phyloP scores from a whole-genome alignment of 805 yeast genomes.

The Barnettozyma vustinii region DNA sequence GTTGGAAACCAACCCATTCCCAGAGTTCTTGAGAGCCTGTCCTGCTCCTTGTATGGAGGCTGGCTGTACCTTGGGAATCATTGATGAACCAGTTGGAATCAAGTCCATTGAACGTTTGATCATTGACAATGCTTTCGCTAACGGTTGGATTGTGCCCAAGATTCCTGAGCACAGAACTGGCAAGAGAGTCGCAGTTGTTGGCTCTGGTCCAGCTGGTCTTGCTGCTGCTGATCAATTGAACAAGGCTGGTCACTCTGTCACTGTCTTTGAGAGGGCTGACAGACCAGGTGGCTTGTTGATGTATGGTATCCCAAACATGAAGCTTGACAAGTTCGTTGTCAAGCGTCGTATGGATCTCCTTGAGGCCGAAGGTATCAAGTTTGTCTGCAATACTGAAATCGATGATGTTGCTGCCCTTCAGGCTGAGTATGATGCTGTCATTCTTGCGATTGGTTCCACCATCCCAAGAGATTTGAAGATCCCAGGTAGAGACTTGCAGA shows the following conservation, averaged over 20 bases:
- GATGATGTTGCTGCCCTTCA: constrained; percentile 79
- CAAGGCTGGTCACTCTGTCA: constrained; percentile 90
- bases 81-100: constrained; percentile 93
- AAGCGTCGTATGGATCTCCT: constrained; percentile 89
- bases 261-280: constrained; percentile 90
- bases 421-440: constrained; percentile 69
- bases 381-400: constrained; percentile 69
- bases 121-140: constrained; percentile 92
- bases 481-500: constrained; percentile 87
- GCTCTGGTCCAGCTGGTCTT: constrained; percentile 97
- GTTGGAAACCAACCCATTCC: constrained; percentile 96
- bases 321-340: constrained; percentile 87
- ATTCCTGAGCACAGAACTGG: constrained; percentile 83
- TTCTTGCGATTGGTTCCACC: constrained; percentile 91
- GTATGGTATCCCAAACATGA: constrained; percentile 99
- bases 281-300: constrained; percentile 95
- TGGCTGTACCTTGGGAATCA: constrained; percentile 90
- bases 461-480: constrained; percentile 93
- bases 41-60: constrained; percentile 97
- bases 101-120: constrained; percentile 94
- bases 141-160: constrained; percentile 90
- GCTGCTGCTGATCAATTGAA: constrained; percentile 97
- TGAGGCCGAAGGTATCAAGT: constrained; percentile 84
- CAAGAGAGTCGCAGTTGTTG: constrained; percentile 77
- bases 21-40: constrained; percentile 96